Percentiles rank a stretch among this genome's conserved stretches.
These are phyloP conservation scores for Diphasiastrum complanatum DNA, from an alignment of 83 land plant species.

Conservation along the genomic window DNA sequence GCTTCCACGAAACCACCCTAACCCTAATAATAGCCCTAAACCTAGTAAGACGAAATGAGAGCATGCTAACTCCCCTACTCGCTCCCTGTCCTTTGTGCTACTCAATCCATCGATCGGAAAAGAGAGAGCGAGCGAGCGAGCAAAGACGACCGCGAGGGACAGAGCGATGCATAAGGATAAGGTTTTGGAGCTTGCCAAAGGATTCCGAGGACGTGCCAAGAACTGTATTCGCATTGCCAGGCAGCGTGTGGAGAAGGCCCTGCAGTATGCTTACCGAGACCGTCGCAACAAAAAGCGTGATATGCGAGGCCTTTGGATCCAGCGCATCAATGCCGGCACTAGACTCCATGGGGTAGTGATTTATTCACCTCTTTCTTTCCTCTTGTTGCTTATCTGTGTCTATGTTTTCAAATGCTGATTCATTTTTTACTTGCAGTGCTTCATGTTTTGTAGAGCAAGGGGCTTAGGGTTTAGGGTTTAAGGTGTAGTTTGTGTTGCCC, in stretches of 20 bases:
- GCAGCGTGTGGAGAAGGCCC: constrained; percentile 95
- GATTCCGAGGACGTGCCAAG: constrained; percentile 94
- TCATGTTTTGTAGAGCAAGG: constrained; percentile 3
- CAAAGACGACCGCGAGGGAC: too few species aligned
- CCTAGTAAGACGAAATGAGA: too few species aligned
- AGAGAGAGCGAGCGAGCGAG: too few species aligned
- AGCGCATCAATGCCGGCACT: constrained; percentile 94
- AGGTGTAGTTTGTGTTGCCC: too few species aligned
- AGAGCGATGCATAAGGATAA: constrained; percentile 77
- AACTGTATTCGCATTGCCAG: constrained; percentile 92
- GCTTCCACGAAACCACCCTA: too few species aligned
- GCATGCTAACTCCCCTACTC: too few species aligned
- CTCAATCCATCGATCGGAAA: too few species aligned
- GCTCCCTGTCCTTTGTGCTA: too few species aligned
- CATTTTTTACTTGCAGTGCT: neutral
- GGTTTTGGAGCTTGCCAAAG: constrained; percentile 88
- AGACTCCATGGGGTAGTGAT: constrained; percentile 66
- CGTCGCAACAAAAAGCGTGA: constrained; percentile 96
- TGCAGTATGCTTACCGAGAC: constrained; percentile 93
- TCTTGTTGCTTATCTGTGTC: neutral
- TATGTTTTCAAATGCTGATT: constrained; percentile 3
- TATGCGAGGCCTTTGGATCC: constrained; percentile 95
- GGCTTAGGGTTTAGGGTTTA: too few species aligned
- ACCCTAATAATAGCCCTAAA: too few species aligned
- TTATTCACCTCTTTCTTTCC: neutral